Conservation (phyloP, 2,329 filamentous ascomycete species). For the Pseudopithomyces maydicus region DNA sequence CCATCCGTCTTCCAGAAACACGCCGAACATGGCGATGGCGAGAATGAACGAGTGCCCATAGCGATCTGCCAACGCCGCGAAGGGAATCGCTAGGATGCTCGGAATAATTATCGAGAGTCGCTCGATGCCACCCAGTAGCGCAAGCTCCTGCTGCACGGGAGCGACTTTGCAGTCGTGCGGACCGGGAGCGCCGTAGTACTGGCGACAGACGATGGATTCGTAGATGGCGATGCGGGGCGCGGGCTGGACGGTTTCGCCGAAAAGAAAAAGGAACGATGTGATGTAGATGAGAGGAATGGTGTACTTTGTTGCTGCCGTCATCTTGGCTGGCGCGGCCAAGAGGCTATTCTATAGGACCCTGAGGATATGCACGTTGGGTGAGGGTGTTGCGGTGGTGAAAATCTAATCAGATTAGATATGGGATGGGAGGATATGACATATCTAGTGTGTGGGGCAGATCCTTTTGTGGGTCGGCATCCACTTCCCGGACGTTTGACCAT, state of each 20-base stretch:
- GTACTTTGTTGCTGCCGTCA: not conserved
- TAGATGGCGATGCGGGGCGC: conserved; percentile 25
- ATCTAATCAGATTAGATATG: conserved; percentile 5
- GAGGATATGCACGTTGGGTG: not conserved
- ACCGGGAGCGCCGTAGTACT: conserved; percentile 10
- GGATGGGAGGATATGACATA: not conserved
- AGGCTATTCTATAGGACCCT: not conserved
- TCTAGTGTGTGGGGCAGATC: no score
- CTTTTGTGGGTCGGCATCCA: no score
- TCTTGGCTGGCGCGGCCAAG: not conserved
- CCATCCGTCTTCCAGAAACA: conserved; percentile 19
- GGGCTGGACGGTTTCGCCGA: conserved; percentile 24
- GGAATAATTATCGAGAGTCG: conserved; percentile 23
- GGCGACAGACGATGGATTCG: conserved; percentile 21
- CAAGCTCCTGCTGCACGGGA: conserved; percentile 23
- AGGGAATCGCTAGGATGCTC: conserved; percentile 23
- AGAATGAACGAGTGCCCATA: conserved; percentile 21
- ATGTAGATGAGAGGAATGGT: conserved; percentile 20
- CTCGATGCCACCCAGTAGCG: conserved; percentile 20
- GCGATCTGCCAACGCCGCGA: conserved; percentile 23
- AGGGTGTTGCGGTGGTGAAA: not conserved
- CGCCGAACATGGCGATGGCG: conserved; percentile 20
- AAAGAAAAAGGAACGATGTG: conserved; percentile 24
- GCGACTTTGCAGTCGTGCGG: conserved; percentile 20
- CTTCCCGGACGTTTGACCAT: no score